These are phyloP conservation scores for Cichorium intybus DNA, from an alignment of 140 eudicot species.

Conservation along the genomic window DNA sequence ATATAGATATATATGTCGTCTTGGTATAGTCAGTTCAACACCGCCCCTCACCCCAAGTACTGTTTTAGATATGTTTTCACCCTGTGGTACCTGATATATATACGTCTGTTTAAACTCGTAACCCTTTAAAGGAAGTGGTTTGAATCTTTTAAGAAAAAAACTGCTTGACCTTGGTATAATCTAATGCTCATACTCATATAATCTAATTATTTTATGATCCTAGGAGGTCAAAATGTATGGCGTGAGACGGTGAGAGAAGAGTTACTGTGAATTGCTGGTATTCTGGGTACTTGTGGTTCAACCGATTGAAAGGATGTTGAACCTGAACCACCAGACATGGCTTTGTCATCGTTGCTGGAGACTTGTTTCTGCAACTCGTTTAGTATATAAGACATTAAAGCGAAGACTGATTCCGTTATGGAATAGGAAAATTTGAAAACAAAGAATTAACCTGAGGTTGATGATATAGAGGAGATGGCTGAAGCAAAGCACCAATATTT, in stretches of 20 bases:
- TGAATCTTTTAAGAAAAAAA: too few relatives aligned
- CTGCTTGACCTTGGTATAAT: too few relatives aligned
- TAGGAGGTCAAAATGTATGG: too few relatives aligned
- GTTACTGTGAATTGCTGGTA: conserved; percentile 43
- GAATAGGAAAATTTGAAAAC: not conserved
- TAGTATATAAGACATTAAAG: not conserved
- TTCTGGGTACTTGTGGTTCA: conserved; percentile 33
- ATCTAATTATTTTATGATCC: not conserved
- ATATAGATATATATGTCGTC: too few relatives aligned
- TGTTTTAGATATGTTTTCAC: too few relatives aligned
- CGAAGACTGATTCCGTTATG: not conserved
- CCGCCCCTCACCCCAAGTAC: too few relatives aligned
- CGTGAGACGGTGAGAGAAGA: not conserved
- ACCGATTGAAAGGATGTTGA: conserved; percentile 39
- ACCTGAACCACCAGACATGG: conserved; percentile 34
- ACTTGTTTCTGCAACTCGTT: conserved; percentile 35
- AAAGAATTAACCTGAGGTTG: conserved; percentile 20
- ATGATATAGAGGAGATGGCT: conserved; percentile 41
- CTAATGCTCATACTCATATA: too few relatives aligned
- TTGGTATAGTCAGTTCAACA: too few relatives aligned
- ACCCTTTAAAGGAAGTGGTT: too few relatives aligned
- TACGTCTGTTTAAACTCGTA: too few relatives aligned
- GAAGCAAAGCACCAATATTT: conserved; percentile 58
- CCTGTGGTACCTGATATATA: too few relatives aligned
- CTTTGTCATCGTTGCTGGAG: conserved; percentile 18